These are phyloP conservation scores for Pseudogymnoascus sp. DNA, from an alignment of 2,329 filamentous ascomycete genomes.

Conservation along the genomic window DNA sequence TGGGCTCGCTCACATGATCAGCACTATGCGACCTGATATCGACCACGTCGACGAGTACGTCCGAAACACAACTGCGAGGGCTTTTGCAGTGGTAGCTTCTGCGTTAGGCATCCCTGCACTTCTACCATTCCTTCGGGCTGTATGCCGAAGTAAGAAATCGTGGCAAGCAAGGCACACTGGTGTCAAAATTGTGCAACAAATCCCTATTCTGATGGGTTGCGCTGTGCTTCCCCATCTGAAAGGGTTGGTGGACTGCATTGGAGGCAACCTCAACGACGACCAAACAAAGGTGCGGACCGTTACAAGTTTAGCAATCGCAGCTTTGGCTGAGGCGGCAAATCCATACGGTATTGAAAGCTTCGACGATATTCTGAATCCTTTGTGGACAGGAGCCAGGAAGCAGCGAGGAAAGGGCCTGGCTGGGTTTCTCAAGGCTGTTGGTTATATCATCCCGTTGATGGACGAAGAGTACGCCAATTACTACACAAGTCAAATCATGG, in stretches of 20 bases:
- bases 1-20: conserved; percentile 97
- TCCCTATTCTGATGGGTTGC: conserved; percentile 97
- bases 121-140: conserved; percentile 86
- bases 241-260: conserved; percentile 92
- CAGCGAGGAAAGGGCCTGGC: conserved; percentile 94
- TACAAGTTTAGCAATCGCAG: conserved; percentile 88
- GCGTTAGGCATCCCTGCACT: conserved; percentile 92
- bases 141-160: conserved; percentile 96
- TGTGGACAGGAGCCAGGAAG: conserved; percentile 94
- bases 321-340: conserved; percentile 89
- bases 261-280: conserved; percentile 90
- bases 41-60: conserved; percentile 98
- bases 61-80: conserved; percentile 90
- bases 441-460: conserved; percentile 97
- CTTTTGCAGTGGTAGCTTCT: conserved; percentile 93
- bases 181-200: conserved; percentile 98
- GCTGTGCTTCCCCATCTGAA: conserved; percentile 92
- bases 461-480: conserved; percentile 99
- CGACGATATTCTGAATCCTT: conserved; percentile 90
- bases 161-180: conserved; percentile 97
- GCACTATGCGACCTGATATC: conserved; percentile 97
- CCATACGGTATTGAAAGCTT: conserved; percentile 99
- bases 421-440: conserved; percentile 93
- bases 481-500: conserved; percentile 98
- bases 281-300: conserved; percentile 97